Evolutionary conservation across 169 alveolate species (phyloP).

Genomic region (Cyclospora cayetanensis): DNA sequence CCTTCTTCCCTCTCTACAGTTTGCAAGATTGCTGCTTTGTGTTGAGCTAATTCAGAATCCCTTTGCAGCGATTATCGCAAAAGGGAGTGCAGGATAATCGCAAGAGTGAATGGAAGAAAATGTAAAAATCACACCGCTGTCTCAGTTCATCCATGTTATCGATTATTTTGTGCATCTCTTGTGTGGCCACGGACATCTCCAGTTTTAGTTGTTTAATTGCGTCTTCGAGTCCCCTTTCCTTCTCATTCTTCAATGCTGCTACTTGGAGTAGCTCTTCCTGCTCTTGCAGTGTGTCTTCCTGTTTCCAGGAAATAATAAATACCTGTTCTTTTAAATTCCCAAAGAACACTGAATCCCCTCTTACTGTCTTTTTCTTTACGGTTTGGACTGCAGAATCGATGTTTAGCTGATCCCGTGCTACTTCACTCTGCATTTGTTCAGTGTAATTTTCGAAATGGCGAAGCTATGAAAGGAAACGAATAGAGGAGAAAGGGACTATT

Average conservation of each 20-base stretch:
- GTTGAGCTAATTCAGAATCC: background rate
- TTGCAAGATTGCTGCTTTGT: background rate
- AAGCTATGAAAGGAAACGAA: no score
- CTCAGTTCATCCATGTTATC: constrained; percentile 25
- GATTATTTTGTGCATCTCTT: background rate
- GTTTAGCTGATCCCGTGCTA: background rate
- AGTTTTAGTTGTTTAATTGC: background rate
- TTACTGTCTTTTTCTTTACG: background rate
- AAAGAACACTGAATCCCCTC: background rate
- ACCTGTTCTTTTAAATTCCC: background rate
- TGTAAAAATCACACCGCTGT: background rate
- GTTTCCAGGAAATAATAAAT: background rate
- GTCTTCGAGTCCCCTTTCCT: background rate
- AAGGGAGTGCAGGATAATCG: background rate
- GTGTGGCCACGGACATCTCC: background rate
- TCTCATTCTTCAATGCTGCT: background rate
- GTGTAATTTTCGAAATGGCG: background rate
- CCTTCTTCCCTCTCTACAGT: background rate
- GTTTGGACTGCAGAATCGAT: background rate
- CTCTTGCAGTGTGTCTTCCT: background rate
- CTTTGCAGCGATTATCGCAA: background rate
- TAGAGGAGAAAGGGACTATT: background rate
- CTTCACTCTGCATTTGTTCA: constrained; percentile 4
- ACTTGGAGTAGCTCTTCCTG: background rate
- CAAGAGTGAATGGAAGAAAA: background rate